A percentile compares a stretch with the other conserved stretches of the same genome.
These are phyloP conservation scores for Calcarisporium arbuscula DNA, from an alignment of 2,329 filamentous ascomycete species.

Conservation along the genomic window DNA sequence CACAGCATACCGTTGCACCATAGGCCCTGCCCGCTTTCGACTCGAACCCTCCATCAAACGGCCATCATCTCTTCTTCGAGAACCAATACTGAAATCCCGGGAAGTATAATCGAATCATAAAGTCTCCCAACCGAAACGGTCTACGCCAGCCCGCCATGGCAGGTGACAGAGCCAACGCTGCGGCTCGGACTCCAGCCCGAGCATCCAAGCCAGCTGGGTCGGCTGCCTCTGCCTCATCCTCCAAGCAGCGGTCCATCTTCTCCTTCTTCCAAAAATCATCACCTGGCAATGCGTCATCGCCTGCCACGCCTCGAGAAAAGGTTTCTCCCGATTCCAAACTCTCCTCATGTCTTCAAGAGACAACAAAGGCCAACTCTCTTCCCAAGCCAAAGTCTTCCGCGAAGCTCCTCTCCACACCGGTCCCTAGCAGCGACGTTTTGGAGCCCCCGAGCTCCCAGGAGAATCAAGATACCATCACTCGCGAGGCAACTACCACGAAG, in stretches of 20 bases:
- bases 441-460: conserved; percentile 64
- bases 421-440: conserved; percentile 72
- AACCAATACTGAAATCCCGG: too few species aligned
- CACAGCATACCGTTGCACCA: too few species aligned
- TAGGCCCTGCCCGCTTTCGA: too few species aligned
- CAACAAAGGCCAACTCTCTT: conserved; percentile 33
- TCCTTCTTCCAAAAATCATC: conserved; percentile 40
- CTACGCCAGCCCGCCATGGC: too few species aligned
- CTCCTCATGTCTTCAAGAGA: conserved; percentile 32
- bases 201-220: conserved; percentile 20
- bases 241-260: conserved; percentile 37
- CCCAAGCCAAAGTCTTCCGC: conserved; percentile 38
- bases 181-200: conserved; percentile 28
- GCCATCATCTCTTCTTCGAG: too few species aligned
- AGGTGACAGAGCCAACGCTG: conserved; percentile 17
- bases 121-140: too few species aligned
- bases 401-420: conserved; percentile 56
- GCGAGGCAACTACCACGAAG: conserved; percentile 4
- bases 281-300: conserved; percentile 21
- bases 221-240: conserved; percentile 20
- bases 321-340: conserved; percentile 23
- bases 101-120: too few species aligned
- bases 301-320: conserved; percentile 25
- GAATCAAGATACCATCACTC: conserved; percentile 41
- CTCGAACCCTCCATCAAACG: too few species aligned